These are phyloP conservation scores for Phoma sp. DNA, from an alignment of 2,329 filamentous ascomycete species.

Conservation along the genomic window DNA sequence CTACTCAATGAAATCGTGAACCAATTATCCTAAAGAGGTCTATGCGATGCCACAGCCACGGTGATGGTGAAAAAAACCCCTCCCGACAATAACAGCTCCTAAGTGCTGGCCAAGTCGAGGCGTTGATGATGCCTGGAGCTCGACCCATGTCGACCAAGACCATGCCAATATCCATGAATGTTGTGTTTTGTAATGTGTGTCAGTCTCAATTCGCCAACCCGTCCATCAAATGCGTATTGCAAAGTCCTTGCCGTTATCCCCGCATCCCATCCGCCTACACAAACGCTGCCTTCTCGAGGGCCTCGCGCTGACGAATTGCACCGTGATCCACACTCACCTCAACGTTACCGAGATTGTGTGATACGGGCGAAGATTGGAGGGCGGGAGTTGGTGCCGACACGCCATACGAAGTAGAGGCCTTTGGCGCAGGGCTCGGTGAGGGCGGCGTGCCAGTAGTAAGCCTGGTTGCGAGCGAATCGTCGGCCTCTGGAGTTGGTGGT, in stretches of 20 bases:
- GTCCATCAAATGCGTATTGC: background rate
- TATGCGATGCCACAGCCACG: background rate
- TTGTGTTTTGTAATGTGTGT: background rate
- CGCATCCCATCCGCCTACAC: conserved; percentile 11
- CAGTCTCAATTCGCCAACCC: background rate
- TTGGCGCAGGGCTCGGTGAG: background rate
- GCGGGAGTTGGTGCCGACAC: background rate
- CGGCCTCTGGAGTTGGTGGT: background rate
- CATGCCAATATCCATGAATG: background rate
- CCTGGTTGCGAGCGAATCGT: background rate
- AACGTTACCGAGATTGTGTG: background rate
- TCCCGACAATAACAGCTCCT: too few species aligned
- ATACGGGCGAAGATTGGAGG: background rate
- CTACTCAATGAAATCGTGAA: background rate
- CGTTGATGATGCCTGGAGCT: background rate
- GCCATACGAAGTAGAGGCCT: background rate
- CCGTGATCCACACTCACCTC: conserved; percentile 2
- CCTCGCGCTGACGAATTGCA: conserved; percentile 26
- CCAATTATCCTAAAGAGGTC: background rate
- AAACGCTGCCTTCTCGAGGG: conserved; percentile 22
- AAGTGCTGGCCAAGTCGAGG: too few species aligned
- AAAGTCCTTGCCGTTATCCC: conserved; percentile 5
- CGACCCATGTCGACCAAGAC: background rate
- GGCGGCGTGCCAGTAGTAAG: background rate
- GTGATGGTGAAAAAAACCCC: background rate